Conservation (phyloP, 2,329 filamentous ascomycete species). For the Ceratocystis harringtonii region DNA sequence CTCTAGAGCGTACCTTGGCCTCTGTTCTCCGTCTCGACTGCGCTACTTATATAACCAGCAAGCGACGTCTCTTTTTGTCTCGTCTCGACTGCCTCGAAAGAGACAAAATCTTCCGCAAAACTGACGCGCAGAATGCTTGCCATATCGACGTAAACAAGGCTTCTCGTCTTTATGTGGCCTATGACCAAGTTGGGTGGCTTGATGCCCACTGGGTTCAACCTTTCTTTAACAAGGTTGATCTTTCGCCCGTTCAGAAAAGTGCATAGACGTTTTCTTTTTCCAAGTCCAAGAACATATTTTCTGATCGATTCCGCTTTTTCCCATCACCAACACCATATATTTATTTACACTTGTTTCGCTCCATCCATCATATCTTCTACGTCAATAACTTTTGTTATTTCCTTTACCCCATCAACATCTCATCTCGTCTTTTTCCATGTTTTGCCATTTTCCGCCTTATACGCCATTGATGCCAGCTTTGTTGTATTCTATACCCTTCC, state of each 20-base stretch:
- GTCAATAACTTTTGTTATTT: slow-evolving; percentile 7
- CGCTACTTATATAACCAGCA: slow-evolving; percentile 80
- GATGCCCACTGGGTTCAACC: slow-evolving; percentile 33
- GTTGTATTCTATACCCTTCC: not conserved
- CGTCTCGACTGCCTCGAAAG: slow-evolving; percentile 52
- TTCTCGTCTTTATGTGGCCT: slow-evolving; percentile 80
- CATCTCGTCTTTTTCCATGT: slow-evolving; percentile 12
- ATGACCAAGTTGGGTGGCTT: slow-evolving; percentile 76
- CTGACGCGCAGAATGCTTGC: slow-evolving; percentile 88
- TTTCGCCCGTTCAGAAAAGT: slow-evolving; percentile 12
- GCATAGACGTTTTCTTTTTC: not conserved
- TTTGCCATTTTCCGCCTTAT: not conserved
- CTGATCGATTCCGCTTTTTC: too few species aligned
- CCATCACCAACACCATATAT: not conserved
- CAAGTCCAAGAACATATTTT: too few species aligned
- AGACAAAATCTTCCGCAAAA: slow-evolving; percentile 82
- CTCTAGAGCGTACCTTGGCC: slow-evolving; percentile 62
- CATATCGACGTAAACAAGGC: slow-evolving; percentile 98
- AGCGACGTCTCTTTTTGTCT: slow-evolving; percentile 75
- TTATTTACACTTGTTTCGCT: not conserved
- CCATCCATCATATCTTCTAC: slow-evolving; percentile 13
- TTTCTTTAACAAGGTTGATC: slow-evolving; percentile 22
- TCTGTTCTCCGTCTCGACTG: slow-evolving; percentile 69
- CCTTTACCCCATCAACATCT: not conserved
- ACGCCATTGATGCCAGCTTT: not conserved